Percentiles rank a stretch among this genome's conserved stretches.
phyloP scores from a whole-genome alignment of 768 basidiomycete species.

The Crucibulum laeve region DNA sequence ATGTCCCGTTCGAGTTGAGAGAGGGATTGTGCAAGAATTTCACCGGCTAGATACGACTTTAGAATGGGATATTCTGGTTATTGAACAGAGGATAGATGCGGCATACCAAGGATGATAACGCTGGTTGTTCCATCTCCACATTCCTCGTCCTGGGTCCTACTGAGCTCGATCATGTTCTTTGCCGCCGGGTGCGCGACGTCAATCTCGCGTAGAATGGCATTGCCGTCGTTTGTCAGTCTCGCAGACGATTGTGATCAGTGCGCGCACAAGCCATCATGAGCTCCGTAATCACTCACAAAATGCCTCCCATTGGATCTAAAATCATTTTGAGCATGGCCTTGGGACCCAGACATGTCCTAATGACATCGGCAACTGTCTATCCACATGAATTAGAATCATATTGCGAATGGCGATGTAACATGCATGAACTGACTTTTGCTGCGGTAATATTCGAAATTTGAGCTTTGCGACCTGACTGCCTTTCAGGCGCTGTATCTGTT shows the following conservation, averaged over 20 bases:
- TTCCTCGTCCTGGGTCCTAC: conserved; percentile 97
- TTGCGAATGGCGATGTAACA: neutral
- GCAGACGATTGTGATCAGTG: conserved; percentile 3
- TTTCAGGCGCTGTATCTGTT: conserved; percentile 87
- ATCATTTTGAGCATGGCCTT: conserved; percentile 99
- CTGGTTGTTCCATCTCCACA: conserved; percentile 98
- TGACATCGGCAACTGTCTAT: conserved; percentile 96
- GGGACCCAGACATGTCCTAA: conserved; percentile 93
- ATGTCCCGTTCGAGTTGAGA: conserved; percentile 94
- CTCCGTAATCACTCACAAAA: conserved; percentile 56
- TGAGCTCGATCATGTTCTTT: conserved; percentile 99
- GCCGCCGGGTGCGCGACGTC: conserved; percentile 99
- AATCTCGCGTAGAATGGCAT: conserved; percentile 96
- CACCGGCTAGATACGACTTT: conserved; percentile 57
- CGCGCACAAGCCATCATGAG: neutral
- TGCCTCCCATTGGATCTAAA: conserved; percentile 98
- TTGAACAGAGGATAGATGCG: conserved; percentile 11
- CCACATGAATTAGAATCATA: neutral
- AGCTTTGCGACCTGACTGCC: conserved; percentile 92
- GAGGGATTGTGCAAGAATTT: conserved; percentile 94
- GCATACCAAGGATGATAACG: conserved; percentile 94
- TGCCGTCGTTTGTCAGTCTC: conserved; percentile 97
- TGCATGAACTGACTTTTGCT: conserved; percentile 70
- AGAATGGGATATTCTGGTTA: neutral
- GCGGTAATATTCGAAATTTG: conserved; percentile 97